Conservation (phyloP, 2,329 filamentous ascomycete species). For the Xylaria sp. region DNA sequence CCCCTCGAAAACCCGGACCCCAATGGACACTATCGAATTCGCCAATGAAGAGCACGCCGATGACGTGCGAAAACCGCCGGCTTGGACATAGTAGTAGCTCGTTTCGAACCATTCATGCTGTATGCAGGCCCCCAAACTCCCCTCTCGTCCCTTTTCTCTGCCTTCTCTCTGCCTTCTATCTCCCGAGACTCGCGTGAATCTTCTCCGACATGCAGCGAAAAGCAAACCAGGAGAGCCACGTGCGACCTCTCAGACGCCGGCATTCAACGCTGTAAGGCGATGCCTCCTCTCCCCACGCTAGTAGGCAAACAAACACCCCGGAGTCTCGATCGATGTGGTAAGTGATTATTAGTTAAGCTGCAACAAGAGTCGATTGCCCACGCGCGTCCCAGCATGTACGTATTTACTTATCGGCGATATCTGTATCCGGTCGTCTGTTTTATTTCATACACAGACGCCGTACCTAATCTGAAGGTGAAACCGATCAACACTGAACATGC, state of each 20-base stretch:
- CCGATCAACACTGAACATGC: neutral
- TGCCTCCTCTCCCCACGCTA: too few species aligned
- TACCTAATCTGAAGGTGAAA: neutral
- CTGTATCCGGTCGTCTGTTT: neutral
- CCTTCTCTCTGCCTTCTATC: neutral
- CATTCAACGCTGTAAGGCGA: neutral
- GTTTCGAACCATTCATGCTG: slow-evolving; percentile 10
- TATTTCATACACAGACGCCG: neutral
- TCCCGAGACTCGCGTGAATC: neutral
- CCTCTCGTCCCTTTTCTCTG: neutral
- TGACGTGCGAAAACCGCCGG: neutral
- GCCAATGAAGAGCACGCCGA: slow-evolving; percentile 4
- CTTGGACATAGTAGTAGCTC: neutral
- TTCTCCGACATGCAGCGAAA: slow-evolving; percentile 4
- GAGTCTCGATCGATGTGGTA: too few species aligned
- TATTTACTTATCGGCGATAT: neutral
- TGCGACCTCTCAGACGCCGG: neutral
- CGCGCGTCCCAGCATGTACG: neutral
- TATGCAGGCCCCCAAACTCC: neutral
- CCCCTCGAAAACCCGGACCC: slow-evolving; percentile 1
- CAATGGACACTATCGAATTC: slow-evolving; percentile 2
- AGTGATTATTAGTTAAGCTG: too few species aligned
- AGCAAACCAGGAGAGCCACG: neutral
- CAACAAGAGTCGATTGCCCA: neutral
- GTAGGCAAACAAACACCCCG: too few species aligned